These are phyloP conservation scores for Cystoderma amianthinum DNA, from an alignment of 768 basidiomycete genomes.

Conservation along the genomic window DNA sequence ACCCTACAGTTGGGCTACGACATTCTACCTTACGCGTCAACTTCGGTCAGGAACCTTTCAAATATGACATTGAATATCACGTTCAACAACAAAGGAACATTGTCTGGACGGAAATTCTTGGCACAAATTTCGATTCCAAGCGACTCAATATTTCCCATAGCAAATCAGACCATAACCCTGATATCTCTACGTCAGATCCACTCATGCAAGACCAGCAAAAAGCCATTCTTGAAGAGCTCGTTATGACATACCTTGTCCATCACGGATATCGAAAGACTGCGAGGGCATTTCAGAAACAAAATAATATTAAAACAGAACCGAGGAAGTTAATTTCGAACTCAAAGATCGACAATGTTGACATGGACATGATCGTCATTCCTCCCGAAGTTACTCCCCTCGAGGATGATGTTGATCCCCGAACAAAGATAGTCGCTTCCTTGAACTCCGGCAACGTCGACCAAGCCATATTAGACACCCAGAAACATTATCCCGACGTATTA, in stretches of 20 bases:
- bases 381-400: conserved; percentile 11
- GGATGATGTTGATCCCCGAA: conserved; percentile 58
- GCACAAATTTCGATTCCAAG: conserved; percentile 40
- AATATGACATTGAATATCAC: conserved; percentile 85
- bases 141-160: conserved; percentile 6
- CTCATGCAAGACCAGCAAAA: conserved; percentile 46
- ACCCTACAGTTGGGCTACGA: conserved; percentile 86
- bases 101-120: conserved; percentile 64
- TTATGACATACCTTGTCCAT: conserved; percentile 76
- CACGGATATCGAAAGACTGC: conserved; percentile 77
- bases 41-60: conserved; percentile 83
- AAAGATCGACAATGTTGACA: conserved; percentile 25
- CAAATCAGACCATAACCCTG: conserved; percentile 11
- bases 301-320: conserved; percentile 6
- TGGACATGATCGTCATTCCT: conserved; percentile 37
- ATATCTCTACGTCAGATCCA: conserved; percentile 16
- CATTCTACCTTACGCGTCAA: conserved; percentile 74
- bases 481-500: conserved; percentile 58
- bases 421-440: conserved; percentile 65
- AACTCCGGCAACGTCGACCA: conserved; percentile 64
- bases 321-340: not conserved
- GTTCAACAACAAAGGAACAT: conserved; percentile 63
- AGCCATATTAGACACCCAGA: conserved; percentile 49
- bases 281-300: conserved; percentile 53
- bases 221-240: conserved; percentile 61